These are phyloP conservation scores for Crucibulum laeve DNA, from an alignment of 768 basidiomycete genomes.

Conservation along the genomic window DNA sequence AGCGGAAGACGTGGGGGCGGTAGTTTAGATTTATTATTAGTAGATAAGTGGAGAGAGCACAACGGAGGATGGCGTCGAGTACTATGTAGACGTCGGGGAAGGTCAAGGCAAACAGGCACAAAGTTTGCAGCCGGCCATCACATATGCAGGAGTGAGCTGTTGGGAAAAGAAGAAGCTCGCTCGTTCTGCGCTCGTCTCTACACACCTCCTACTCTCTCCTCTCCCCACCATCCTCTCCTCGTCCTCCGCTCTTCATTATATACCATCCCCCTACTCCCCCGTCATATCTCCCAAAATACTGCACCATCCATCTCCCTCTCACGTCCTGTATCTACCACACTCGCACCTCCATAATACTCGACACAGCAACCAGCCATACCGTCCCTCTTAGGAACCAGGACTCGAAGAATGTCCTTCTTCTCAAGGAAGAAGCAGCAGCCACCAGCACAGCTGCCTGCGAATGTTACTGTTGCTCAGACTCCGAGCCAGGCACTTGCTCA, in stretches of 20 bases:
- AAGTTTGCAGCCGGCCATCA: neutral
- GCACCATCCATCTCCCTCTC: conserved; percentile 6
- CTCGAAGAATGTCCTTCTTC: conserved; percentile 92
- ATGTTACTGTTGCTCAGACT: conserved; percentile 57
- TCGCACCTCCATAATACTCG: conserved; percentile 3
- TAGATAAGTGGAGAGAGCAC: neutral
- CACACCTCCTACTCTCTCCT: no score
- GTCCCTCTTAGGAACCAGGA: conserved; percentile 56
- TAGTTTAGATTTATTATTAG: no score
- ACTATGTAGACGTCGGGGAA: neutral
- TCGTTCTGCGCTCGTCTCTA: conserved; percentile 5
- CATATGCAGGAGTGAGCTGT: conserved; percentile 1
- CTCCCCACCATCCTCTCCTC: conserved; percentile 3
- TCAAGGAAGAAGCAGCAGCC: conserved; percentile 77
- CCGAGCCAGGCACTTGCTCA: conserved; percentile 69
- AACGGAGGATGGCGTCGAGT: neutral
- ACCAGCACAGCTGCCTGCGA: conserved; percentile 33
- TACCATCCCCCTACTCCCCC: conserved; percentile 1
- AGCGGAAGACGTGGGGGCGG: no score
- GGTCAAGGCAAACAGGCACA: neutral
- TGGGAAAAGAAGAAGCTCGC: conserved; percentile 6
- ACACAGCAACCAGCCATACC: conserved; percentile 49
- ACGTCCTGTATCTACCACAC: neutral
- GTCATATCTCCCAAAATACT: neutral
- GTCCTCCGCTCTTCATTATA: conserved; percentile 3